phyloP scores from a whole-genome alignment of 2,329 filamentous ascomycete species.

The Rasamsonia emersonii region DNA sequence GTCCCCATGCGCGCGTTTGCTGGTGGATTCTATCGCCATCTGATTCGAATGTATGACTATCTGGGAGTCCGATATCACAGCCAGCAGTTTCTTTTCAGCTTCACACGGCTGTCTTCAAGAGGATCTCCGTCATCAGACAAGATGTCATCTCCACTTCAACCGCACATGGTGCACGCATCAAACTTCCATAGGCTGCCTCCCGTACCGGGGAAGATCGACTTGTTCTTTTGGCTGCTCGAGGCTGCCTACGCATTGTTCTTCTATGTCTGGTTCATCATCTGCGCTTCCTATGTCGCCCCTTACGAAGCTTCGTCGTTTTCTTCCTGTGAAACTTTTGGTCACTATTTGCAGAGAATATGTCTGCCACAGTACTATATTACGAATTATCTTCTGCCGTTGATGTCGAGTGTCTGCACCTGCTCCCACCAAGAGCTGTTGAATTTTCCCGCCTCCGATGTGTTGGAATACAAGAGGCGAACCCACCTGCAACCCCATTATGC shows the following conservation, averaged over 20 bases:
- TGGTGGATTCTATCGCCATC: slow-evolving; percentile 47
- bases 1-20: slow-evolving; percentile 46
- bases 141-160: slow-evolving; percentile 6
- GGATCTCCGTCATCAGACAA: slow-evolving; percentile 1
- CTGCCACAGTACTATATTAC: slow-evolving; percentile 41
- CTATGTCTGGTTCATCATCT: slow-evolving; percentile 47
- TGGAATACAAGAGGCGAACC: slow-evolving; percentile 14
- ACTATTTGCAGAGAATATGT: slow-evolving; percentile 44
- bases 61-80: slow-evolving; percentile 43
- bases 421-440: slow-evolving; percentile 14
- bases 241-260: slow-evolving; percentile 39
- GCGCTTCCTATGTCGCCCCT: slow-evolving; percentile 42
- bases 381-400: slow-evolving; percentile 47
- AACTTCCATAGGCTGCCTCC: slow-evolving; percentile 45
- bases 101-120: slow-evolving; percentile 28
- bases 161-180: slow-evolving; percentile 48
- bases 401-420: slow-evolving; percentile 40
- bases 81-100: slow-evolving; percentile 47
- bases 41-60: slow-evolving; percentile 49
- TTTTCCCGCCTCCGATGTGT: slow-evolving; percentile 15
- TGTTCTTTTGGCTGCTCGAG: slow-evolving; percentile 37
- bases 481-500: slow-evolving; percentile 14
- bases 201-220: slow-evolving; percentile 25
- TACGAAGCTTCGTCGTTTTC: slow-evolving; percentile 8
- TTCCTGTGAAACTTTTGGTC: slow-evolving; percentile 37